Evolutionary conservation across 306 rosid species (phyloP).

Genomic region (Alnus rubra): DNA sequence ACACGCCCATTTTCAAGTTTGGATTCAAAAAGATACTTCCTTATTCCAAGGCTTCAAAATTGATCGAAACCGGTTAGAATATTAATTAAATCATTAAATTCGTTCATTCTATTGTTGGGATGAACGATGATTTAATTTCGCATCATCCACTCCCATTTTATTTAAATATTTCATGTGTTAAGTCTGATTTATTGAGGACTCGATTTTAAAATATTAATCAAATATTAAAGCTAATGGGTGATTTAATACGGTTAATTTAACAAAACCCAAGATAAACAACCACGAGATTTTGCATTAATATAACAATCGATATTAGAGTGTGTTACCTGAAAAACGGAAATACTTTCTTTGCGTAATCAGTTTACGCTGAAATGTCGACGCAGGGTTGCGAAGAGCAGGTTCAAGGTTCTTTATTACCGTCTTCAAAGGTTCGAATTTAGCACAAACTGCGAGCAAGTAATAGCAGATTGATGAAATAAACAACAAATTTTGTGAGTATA

Average conservation of each 20-base stretch:
- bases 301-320: neutral
- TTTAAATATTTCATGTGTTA: too few relatives aligned
- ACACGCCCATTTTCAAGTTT: neutral
- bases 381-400: slow-evolving; percentile 30
- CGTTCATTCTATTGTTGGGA: too few relatives aligned
- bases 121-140: too few relatives aligned
- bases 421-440: slow-evolving; percentile 29
- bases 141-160: too few relatives aligned
- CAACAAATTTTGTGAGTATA: neutral
- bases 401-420: slow-evolving; percentile 24
- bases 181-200: too few relatives aligned
- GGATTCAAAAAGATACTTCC: neutral
- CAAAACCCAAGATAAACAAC: neutral
- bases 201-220: too few relatives aligned
- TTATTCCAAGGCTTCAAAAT: neutral
- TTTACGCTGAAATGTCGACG: slow-evolving; percentile 26
- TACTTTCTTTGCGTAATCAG: slow-evolving; percentile 20
- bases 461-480: neutral
- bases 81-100: too few relatives aligned
- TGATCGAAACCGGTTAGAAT: too few relatives aligned
- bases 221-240: too few relatives aligned
- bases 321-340: slow-evolving; percentile 42
- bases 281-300: neutral
- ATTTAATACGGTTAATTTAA: neutral
- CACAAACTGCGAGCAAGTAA: slow-evolving; percentile 30